phyloP scores from a whole-genome alignment of 116 monocot species.

The Trichopus zeylanicus region DNA sequence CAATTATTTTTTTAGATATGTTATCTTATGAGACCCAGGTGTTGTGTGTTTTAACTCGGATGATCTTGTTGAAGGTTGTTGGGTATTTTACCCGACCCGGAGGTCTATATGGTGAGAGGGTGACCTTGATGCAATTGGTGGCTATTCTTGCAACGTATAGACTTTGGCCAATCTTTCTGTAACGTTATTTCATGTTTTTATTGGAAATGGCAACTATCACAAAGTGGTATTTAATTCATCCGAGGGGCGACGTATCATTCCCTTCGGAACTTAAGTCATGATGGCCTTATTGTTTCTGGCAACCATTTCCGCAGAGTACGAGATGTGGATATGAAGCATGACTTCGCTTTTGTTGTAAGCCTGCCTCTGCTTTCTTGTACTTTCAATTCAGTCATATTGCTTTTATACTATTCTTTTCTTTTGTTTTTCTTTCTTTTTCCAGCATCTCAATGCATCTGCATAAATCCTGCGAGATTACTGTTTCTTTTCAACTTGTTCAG shows the following conservation, averaged over 20 bases:
- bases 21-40: slow-evolving; percentile 33
- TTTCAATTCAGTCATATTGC: no score
- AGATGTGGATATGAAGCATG: slow-evolving; percentile 99
- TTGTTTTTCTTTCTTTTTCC: background rate
- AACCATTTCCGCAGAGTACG: slow-evolving; percentile 98
- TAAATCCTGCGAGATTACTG: background rate
- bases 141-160: slow-evolving; percentile 72
- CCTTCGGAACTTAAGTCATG: slow-evolving; percentile 60
- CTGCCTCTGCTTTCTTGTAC: background rate
- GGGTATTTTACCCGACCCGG: slow-evolving; percentile 79
- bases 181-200: slow-evolving; percentile 71
- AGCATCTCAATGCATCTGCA: background rate
- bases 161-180: slow-evolving; percentile 97
- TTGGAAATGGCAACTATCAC: slow-evolving; percentile 66
- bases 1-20: slow-evolving; percentile 12
- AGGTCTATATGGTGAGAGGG: slow-evolving; percentile 84
- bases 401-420: background rate
- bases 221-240: slow-evolving; percentile 74
- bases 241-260: slow-evolving; percentile 56
- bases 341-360: slow-evolving; percentile 97
- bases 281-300: slow-evolving; percentile 92
- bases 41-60: slow-evolving; percentile 77
- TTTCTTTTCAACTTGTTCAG: background rate
- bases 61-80: slow-evolving; percentile 99
- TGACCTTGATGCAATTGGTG: slow-evolving; percentile 96